Conservation (phyloP, 768 basidiomycete genomes). For the Podaxis sp. region DNA sequence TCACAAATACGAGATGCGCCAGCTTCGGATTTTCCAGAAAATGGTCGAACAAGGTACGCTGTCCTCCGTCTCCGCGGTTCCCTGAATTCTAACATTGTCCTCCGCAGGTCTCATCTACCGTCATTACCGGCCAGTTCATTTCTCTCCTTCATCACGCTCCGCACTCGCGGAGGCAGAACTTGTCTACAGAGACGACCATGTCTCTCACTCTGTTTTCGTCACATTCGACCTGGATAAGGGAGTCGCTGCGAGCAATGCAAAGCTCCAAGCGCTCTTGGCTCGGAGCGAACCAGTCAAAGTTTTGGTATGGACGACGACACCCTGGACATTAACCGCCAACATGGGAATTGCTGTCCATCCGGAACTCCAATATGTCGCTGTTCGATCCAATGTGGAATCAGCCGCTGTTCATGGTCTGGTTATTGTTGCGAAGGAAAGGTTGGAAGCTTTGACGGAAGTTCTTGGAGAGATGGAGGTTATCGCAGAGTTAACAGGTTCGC, state of each 20-base stretch:
- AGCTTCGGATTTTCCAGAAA: conserved; percentile 77
- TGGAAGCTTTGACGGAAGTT: conserved; percentile 37
- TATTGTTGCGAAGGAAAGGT: conserved; percentile 54
- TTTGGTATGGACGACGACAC: conserved; percentile 96
- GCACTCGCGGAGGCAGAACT: conserved; percentile 96
- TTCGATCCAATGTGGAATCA: conserved; percentile 26
- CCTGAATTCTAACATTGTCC: not conserved
- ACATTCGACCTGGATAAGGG: conserved; percentile 60
- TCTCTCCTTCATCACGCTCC: conserved; percentile 92
- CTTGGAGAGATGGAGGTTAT: conserved; percentile 38
- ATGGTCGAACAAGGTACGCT: conserved; percentile 82
- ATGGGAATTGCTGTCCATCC: conserved; percentile 91
- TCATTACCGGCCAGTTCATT: conserved; percentile 88
- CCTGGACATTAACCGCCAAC: conserved; percentile 96
- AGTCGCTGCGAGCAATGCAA: conserved; percentile 18
- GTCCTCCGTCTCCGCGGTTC: not conserved
- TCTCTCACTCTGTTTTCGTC: conserved; percentile 87
- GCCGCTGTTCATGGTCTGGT: conserved; percentile 24
- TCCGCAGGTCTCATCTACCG: conserved; percentile 74
- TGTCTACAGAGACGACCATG: conserved; percentile 84
- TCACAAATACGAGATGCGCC: conserved; percentile 83
- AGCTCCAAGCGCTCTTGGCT: conserved; percentile 33
- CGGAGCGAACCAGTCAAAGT: conserved; percentile 43
- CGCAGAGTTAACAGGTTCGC: conserved; percentile 37
- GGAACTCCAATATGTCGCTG: conserved; percentile 65